Conservation (phyloP, 148 eudicot genomes). For the Fagopyrum homotropicum region DNA sequence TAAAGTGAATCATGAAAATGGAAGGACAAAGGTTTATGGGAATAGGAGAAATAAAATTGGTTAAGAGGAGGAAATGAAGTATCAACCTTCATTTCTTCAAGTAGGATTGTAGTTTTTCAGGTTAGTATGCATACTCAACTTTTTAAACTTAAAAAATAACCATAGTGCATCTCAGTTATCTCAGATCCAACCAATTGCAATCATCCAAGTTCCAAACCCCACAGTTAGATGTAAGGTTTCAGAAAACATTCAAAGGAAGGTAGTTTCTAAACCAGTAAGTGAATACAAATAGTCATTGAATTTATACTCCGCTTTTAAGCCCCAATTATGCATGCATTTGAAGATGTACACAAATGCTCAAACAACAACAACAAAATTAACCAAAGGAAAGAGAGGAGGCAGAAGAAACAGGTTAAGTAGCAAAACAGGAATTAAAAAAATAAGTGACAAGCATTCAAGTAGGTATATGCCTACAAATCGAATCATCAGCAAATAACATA, state of each 20-base stretch:
- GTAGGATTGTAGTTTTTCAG: too few relatives aligned
- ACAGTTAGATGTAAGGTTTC: constrained; percentile 2
- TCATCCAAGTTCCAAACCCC: not conserved
- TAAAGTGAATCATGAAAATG: too few relatives aligned
- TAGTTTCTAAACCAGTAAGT: not conserved
- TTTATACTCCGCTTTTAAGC: not conserved
- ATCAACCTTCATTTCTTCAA: too few relatives aligned
- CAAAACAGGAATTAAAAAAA: not conserved
- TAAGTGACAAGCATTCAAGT: not conserved
- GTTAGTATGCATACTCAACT: too few relatives aligned
- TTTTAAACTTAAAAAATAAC: not conserved
- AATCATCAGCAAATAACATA: not conserved
- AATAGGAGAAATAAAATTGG: too few relatives aligned
- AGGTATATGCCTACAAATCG: too few relatives aligned
- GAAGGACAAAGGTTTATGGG: too few relatives aligned
- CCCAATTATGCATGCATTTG: constrained; percentile 2
- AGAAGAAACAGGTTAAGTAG: not conserved
- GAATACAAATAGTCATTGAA: not conserved
- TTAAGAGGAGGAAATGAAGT: too few relatives aligned
- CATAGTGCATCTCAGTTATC: not conserved
- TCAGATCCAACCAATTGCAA: not conserved
- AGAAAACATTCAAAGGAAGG: not conserved
- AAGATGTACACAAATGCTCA: not conserved
- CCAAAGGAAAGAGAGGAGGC: not conserved
- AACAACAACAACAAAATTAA: not conserved